Evolutionary conservation across 148 eudicot species (phyloP).

Genomic region (Spergularia marina): DNA sequence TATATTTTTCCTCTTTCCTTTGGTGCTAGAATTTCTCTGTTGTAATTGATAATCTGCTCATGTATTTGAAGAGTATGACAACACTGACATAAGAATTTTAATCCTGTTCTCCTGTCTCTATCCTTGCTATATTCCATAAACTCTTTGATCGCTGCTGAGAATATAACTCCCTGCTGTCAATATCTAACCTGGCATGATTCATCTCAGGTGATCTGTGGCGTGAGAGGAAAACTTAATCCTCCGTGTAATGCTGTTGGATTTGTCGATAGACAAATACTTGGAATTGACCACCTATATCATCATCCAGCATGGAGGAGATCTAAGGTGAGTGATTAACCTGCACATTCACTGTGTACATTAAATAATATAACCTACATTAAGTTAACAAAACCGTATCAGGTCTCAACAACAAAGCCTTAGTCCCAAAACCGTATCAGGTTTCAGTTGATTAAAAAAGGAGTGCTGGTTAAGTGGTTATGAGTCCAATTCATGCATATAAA

Average conservation of each 20-base stretch:
- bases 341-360: background rate
- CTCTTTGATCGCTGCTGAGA: background rate
- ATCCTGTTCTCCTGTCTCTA: background rate
- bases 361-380: background rate
- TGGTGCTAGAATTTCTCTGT: background rate
- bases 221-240: slow-evolving; percentile 70
- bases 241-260: slow-evolving; percentile 92
- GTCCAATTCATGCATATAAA: background rate
- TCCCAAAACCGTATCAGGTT: background rate
- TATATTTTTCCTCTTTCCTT: background rate
- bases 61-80: background rate
- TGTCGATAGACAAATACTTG: slow-evolving; percentile 69
- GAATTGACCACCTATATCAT: slow-evolving; percentile 74
- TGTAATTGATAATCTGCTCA: background rate
- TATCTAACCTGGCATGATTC: background rate
- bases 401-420: no score
- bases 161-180: background rate
- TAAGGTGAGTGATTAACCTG: slow-evolving; percentile 40
- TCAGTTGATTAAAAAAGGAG: background rate
- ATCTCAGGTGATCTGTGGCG: slow-evolving; percentile 62
- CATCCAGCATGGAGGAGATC: slow-evolving; percentile 93
- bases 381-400: background rate
- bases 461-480: background rate
- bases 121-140: background rate
- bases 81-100: background rate